A percentile compares a stretch with the other conserved stretches of the same genome.
phyloP scores from a whole-genome alignment of 805 yeast genomes.

The Starmera quercuum region DNA sequence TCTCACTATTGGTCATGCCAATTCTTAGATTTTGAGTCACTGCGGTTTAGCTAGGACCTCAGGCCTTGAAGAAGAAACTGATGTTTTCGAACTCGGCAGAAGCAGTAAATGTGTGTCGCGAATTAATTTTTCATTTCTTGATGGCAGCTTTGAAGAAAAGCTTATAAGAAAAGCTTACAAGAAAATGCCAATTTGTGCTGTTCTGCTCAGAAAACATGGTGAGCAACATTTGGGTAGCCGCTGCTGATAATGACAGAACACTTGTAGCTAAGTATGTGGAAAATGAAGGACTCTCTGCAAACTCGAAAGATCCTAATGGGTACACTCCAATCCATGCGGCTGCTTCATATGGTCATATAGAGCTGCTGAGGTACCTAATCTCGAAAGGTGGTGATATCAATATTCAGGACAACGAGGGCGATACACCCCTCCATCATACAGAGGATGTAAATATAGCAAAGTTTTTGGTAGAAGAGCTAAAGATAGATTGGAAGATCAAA shows the following conservation, averaged over 20 bases:
- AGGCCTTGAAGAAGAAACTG: neutral
- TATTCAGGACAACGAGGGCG: slow-evolving; percentile 82
- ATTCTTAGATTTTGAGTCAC: too few relatives aligned
- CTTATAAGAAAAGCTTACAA: too few relatives aligned
- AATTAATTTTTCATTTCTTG: too few relatives aligned
- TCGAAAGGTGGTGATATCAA: slow-evolving; percentile 71
- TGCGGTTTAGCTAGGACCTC: too few relatives aligned
- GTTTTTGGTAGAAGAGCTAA: slow-evolving; percentile 53
- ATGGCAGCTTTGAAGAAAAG: too few relatives aligned
- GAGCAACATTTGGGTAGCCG: slow-evolving; percentile 85
- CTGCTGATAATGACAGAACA: slow-evolving; percentile 70
- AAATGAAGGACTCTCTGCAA: slow-evolving; percentile 48
- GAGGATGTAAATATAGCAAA: slow-evolving; percentile 67
- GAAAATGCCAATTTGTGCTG: too few relatives aligned
- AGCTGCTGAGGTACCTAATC: slow-evolving; percentile 52
- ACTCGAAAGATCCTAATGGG: slow-evolving; percentile 84
- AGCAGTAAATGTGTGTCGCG: too few relatives aligned
- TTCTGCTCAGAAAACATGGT: slow-evolving; percentile 8
- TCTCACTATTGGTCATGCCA: too few relatives aligned
- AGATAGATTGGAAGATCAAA: slow-evolving; percentile 55
- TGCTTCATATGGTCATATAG: slow-evolving; percentile 81
- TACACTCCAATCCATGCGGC: slow-evolving; percentile 98
- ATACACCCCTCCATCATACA: slow-evolving; percentile 88
- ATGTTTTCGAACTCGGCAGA: too few relatives aligned
- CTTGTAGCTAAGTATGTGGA: slow-evolving; percentile 50